Evolutionary conservation across 441 rosid species (phyloP), one percentile per base, ranked within the genome.

Genomic region (Dalechampia spathulata): DNA sequence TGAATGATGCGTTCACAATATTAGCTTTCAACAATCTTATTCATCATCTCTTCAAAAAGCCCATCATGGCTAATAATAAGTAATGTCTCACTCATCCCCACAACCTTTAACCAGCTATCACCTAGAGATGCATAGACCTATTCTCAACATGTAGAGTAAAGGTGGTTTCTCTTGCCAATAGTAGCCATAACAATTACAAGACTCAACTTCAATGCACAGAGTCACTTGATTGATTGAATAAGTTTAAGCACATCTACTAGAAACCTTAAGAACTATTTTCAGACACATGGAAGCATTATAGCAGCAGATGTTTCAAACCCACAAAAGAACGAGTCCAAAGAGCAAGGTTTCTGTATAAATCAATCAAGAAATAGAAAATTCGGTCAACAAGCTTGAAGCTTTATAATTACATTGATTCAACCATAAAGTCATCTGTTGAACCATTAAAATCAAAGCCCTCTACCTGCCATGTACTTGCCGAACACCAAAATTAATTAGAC

Each of bases 1-100:
- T 97, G 97, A 92, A 57, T 92, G 99, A 76, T 92, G 99, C 84
- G 89, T 92, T 82, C 89, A 63, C 8, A 97, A 86, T 39, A 89
- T 96, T 45, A 89, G 82, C 75, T 55, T 40, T 82, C 72, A 58
- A 89, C 88, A 48, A 92, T 70, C 76, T 75, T 73, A 63, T 86
- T 85, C 99, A 92, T 92, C 56, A 92, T 92, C 56, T 84, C 90
- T 34, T 81, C 77, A 50, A 83, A 92, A 76, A 83, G 82, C 45
- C 97, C 99, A 65, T 92, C 99, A 72, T 89, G 99, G 60, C 96
- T 89, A 64, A 89, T 83, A 66, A 92, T 74, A 66, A 92, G 77
- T 50, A 92, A 65, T 3, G 97, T 92, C 78, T 92, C 97, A 27
- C 74, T 72, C 26, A 92, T 92, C 26, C 99, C 99, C 38, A 62